Base-by-base conservation (phyloP, 2,329 filamentous ascomycete species). In the Bipolaris zeicola region DNA sequence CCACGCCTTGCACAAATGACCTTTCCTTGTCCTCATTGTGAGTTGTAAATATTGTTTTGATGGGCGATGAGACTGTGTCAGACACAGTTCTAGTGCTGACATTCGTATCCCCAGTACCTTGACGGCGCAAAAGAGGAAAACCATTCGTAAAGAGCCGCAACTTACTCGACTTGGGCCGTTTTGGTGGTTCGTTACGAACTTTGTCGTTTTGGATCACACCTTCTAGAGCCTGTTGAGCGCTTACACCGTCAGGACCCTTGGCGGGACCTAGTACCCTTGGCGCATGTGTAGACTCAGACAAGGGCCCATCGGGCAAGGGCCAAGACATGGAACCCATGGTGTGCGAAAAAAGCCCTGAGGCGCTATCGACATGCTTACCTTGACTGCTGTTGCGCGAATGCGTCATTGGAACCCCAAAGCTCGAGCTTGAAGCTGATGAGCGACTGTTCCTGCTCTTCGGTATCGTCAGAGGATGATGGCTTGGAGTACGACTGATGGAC, bases 371-470 rank as follows among this genome's bases (percentile, higher is more conserved):
- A 26, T 41, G 39, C 34, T 61, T 50, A 26, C 64, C 59, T 10
- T 61, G 54, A 34, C 60, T 66, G 42, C 46, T 50, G 46, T 60
- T 56, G 44, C 61, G 60, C 22, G 61, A 61, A n/a, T 37, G 55
- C 20, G 51, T 41, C 58, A 58, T 64, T 2, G 34, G 47, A 22
- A 64, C 56, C 34, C 60, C 60, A 37, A 63, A 59, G 26, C 62
- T 69, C 18, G 70, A 70, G 16, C 50, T 63, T 22, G 71, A 72
- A 8, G 68, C 52, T 11, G 70, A 70, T 7, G 71, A 73, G 39
- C 61, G 64, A 36, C 66, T 72, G 47, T 66, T 65, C 42, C 71
- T 70, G 44, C 70, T 70, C 53, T 74, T 75, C 36, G 69, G 71
- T 54, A 75, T 61, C 11, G 60, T 68, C 57, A 72, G 63, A 68